phyloP scores from a whole-genome alignment of 495 filamentous ascomycete species.

The Lepraria neglecta region DNA sequence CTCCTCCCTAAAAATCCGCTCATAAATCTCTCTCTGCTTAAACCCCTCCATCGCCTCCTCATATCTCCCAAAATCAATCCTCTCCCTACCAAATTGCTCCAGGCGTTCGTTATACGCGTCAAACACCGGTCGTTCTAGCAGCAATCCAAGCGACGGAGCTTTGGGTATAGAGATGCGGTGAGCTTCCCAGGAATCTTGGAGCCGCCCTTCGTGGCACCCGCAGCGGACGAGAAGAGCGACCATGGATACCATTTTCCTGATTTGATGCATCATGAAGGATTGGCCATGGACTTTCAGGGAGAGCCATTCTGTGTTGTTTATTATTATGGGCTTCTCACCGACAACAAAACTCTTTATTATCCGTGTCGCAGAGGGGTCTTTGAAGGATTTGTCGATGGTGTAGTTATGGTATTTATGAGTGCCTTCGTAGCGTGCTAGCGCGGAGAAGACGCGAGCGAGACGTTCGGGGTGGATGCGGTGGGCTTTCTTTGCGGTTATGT shows the following conservation, averaged over 20 bases:
- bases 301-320: constrained; percentile 89
- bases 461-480: constrained; percentile 74
- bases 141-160: constrained; percentile 77
- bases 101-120: constrained; percentile 68
- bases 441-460: constrained; percentile 62
- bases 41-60: constrained; percentile 76
- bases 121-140: constrained; percentile 88
- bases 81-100: constrained; percentile 51
- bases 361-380: constrained; percentile 75
- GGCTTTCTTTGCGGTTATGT: constrained; percentile 65
- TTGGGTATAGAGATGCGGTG: constrained; percentile 81
- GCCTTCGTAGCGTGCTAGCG: constrained; percentile 65
- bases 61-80: constrained; percentile 71
- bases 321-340: constrained; percentile 64
- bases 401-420: constrained; percentile 93
- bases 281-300: constrained; percentile 94
- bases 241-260: constrained; percentile 98
- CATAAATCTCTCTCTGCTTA: constrained; percentile 89
- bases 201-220: constrained; percentile 59
- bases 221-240: constrained; percentile 74
- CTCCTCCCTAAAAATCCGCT: constrained; percentile 83
- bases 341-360: constrained; percentile 84
- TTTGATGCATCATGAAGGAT: constrained; percentile 99
- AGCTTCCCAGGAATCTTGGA: constrained; percentile 60
- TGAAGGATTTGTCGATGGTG: constrained; percentile 76